Evolutionary conservation across 2,329 filamentous ascomycete genomes (phyloP), one percentile per base, ranked within the genome.

Genomic region (Aureobasidium sp.): DNA sequence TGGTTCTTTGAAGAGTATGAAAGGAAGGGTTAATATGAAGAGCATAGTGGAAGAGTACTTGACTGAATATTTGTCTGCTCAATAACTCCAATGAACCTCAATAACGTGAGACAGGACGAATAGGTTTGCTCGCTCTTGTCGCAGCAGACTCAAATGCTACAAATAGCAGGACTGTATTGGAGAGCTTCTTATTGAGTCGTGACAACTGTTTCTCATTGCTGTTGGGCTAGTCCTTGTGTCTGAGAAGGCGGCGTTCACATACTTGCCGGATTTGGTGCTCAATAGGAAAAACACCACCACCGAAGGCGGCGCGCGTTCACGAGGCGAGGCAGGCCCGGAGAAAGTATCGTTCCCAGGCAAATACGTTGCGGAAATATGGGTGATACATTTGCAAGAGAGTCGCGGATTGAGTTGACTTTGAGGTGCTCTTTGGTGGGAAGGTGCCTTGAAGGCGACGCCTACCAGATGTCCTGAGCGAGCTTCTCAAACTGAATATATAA

Each of bases 251-350:
- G 21, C 21, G 21, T 11, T 27, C 21, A 37, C 21, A 48, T 13
- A 42, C 52, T 58, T 63, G 32, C 61, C 63, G 61, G 30, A 64
- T 63, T 55, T 10, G 63, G 57, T 63, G 34, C 41, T 64, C 63
- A 64, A 64, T 64, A 64, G 41, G 53, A 60, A 52, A 54, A 54
- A 32, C 36, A 41, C 10, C 21, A 32, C 37, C 37, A 32, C 21
- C 1, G 21, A 29, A 29, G 49, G 13, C 41, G 21, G 10, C n/a
- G 10, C n/a, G 21, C 8, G 41, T 21, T 27, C 1, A 21, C 21
- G 21, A 21, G 21, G 21, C 21, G 21, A 21, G 1, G 21, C 1
- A 21, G 1, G 21, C 21, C 21, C 21, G 21, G 21, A 21, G 21
- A 1, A 21, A 21, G 21, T 21, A 21, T 1, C 21, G 21, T 42